phyloP scores from a whole-genome alignment of 2,329 filamentous ascomycete genomes.

The Cladophialophora psammophila region DNA sequence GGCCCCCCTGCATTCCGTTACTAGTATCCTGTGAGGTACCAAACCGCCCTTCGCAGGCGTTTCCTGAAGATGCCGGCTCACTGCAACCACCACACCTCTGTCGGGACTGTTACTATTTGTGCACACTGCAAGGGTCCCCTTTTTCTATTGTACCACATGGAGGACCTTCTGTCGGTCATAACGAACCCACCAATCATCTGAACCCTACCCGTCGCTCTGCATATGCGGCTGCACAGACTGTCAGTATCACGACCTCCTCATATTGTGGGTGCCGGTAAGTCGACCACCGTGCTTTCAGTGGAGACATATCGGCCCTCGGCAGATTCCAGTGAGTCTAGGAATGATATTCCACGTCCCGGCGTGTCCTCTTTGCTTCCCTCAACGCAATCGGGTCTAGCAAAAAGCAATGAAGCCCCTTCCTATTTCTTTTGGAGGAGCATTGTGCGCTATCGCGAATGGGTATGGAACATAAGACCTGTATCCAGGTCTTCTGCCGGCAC shows the following conservation, averaged over 20 bases:
- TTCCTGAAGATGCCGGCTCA: background rate
- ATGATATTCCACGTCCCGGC: slow-evolving; percentile 6
- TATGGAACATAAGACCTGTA: slow-evolving; percentile 7
- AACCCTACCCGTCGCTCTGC: slow-evolving; percentile 15
- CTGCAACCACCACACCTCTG: background rate
- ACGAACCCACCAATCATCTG: slow-evolving; percentile 31
- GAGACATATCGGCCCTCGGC: slow-evolving; percentile 15
- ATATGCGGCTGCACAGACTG: slow-evolving; percentile 27
- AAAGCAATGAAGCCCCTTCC: background rate
- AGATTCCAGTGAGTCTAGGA: slow-evolving; percentile 12
- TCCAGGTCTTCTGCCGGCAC: slow-evolving; percentile 1
- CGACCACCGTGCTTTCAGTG: slow-evolving; percentile 10
- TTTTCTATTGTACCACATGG: slow-evolving; percentile 13
- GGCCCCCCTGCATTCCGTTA: slow-evolving; percentile 6
- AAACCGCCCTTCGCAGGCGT: background rate
- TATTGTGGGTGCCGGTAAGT: slow-evolving; percentile 6
- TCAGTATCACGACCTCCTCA: slow-evolving; percentile 11
- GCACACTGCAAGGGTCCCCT: slow-evolving; percentile 18
- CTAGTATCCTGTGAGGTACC: slow-evolving; percentile 5
- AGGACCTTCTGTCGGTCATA: slow-evolving; percentile 28
- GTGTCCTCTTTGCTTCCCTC: slow-evolving; percentile 6
- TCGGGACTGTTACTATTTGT: slow-evolving; percentile 6
- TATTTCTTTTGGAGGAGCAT: background rate
- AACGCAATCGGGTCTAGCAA: slow-evolving; percentile 9
- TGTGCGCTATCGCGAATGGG: slow-evolving; percentile 7